phyloP scores from a whole-genome alignment of 331 rosid species.

The Arachis monticola region DNA sequence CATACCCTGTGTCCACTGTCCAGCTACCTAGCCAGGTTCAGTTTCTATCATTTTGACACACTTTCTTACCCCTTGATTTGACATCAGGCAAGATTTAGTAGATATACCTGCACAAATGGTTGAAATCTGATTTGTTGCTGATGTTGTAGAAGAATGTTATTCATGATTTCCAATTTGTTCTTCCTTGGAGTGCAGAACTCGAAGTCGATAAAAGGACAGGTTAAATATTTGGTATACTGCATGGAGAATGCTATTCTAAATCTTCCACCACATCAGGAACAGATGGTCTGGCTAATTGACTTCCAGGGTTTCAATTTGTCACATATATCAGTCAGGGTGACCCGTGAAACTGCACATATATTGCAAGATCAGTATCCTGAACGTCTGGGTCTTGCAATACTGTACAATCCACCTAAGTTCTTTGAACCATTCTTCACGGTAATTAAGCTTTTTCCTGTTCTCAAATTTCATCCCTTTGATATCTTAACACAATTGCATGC shows the following conservation, averaged over 20 bases:
- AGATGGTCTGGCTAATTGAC: conserved; percentile 94
- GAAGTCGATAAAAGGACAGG: conserved; percentile 77
- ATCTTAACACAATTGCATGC: conserved; percentile 7
- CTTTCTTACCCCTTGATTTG: not conserved
- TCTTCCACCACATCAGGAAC: conserved; percentile 71
- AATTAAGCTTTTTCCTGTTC: conserved; percentile 29
- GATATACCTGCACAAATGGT: conserved; percentile 12
- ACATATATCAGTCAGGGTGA: conserved; percentile 75
- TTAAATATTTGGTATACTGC: conserved; percentile 84
- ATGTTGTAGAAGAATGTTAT: conserved; percentile 19
- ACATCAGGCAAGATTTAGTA: not conserved
- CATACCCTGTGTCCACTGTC: not conserved
- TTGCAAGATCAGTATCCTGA: conserved; percentile 92
- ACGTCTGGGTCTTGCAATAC: conserved; percentile 84
- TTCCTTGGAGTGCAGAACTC: conserved; percentile 66
- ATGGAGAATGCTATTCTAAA: conserved; percentile 87
- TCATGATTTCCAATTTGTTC: conserved; percentile 7
- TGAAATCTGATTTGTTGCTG: conserved; percentile 10
- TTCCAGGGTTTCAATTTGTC: conserved; percentile 84
- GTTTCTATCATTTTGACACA: not conserved
- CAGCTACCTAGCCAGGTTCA: not conserved
- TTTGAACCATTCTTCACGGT: conserved; percentile 92
- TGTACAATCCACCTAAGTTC: conserved; percentile 87
- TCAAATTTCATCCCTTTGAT: conserved; percentile 17
- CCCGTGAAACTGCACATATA: conserved; percentile 85